Evolutionary conservation across 805 yeast genomes (phyloP).

Genomic region (Yarrowia yakushimensis): DNA sequence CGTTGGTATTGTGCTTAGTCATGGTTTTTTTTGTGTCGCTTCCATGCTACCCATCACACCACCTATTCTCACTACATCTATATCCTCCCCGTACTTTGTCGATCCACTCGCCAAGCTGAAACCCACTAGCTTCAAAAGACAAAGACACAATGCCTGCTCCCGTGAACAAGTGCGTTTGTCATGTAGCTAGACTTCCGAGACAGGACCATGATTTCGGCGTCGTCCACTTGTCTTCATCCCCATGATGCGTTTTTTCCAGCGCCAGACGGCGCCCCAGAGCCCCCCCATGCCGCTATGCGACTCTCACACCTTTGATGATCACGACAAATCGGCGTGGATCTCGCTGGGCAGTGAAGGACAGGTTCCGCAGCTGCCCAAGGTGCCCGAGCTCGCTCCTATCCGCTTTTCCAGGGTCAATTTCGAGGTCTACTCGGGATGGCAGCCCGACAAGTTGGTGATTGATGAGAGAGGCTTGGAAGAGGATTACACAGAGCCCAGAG

Average conservation of each 20-base stretch:
- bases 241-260: neutral
- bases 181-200: neutral
- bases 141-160: too few species aligned
- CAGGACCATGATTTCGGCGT: neutral
- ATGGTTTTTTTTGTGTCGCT: too few species aligned
- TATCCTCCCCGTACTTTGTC: too few species aligned
- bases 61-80: too few species aligned
- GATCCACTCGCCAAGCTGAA: too few species aligned
- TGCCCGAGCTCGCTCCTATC: conserved; percentile 2
- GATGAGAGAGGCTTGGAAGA: neutral
- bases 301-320: neutral
- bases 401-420: neutral
- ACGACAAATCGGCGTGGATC: neutral
- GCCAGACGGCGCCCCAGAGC: neutral
- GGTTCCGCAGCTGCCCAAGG: neutral
- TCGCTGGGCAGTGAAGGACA: neutral
- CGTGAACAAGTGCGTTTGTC: neutral
- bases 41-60: too few species aligned
- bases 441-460: neutral
- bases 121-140: too few species aligned
- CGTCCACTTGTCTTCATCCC: neutral
- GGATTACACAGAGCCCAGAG: neutral
- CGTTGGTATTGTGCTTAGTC: too few species aligned
- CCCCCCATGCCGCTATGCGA: conserved; percentile 10
- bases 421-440: conserved; percentile 10